A percentile compares a stretch with the other conserved stretches of the same genome.
phyloP scores from a whole-genome alignment of 352 stramenopile genomes.

The Pythium utonaiense region DNA sequence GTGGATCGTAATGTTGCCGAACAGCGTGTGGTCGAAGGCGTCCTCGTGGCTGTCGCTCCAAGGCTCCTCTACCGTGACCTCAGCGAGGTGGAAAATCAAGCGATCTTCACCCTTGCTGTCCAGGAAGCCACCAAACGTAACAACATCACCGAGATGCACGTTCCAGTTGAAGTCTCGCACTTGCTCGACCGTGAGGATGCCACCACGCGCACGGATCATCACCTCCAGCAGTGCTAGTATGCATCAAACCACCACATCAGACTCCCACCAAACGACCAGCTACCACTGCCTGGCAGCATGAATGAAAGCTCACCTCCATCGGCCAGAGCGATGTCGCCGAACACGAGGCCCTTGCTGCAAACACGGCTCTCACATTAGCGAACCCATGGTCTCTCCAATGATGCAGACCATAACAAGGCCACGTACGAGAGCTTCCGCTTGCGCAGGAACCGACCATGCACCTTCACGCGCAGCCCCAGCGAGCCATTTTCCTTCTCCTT shows the following conservation, averaged over 20 bases:
- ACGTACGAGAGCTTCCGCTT: constrained; percentile 79
- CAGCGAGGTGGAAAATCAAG: constrained; percentile 52
- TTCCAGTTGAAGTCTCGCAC: constrained; percentile 80
- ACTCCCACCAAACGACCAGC: neutral
- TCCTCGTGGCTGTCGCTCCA: constrained; percentile 51
- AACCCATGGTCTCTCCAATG: neutral
- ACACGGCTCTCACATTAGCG: neutral
- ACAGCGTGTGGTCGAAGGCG: constrained; percentile 53
- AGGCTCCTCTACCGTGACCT: constrained; percentile 46
- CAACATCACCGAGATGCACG: constrained; percentile 66
- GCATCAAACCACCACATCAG: neutral
- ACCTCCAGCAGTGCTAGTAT: constrained; percentile 65
- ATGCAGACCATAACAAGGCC: constrained; percentile 1
- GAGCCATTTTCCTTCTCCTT: neutral
- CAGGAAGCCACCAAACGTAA: constrained; percentile 41
- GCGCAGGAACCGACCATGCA: constrained; percentile 68
- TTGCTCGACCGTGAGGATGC: constrained; percentile 47
- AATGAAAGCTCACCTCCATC: constrained; percentile 38
- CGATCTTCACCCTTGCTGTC: constrained; percentile 40
- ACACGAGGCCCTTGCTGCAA: constrained; percentile 75
- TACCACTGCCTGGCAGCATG: neutral
- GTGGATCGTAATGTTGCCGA: constrained; percentile 21
- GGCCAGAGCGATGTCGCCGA: constrained; percentile 71
- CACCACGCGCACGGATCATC: constrained; percentile 71
- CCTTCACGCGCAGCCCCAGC: constrained; percentile 25